A percentile compares a stretch with the other conserved stretches of the same genome.
Conservation (phyloP, 257 asterid species). For the Rauvolfia tetraphylla region DNA sequence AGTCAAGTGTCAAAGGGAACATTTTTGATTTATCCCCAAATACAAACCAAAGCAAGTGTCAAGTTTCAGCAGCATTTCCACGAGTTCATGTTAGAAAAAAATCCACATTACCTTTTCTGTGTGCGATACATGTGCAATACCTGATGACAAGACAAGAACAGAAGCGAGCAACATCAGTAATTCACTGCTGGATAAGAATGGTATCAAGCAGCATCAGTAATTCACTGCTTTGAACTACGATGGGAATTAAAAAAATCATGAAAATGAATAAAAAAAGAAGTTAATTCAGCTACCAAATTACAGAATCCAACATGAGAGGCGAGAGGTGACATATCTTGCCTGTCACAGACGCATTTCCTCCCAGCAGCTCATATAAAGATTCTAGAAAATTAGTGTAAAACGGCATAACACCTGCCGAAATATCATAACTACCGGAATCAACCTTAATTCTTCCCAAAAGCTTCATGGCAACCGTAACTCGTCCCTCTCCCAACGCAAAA, state of each 20-base stretch:
- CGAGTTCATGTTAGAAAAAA: constrained; percentile 5
- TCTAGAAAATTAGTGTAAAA: constrained; percentile 77
- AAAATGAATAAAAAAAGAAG: neutral
- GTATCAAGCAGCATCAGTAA: neutral
- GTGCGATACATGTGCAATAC: constrained; percentile 68
- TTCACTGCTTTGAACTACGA: neutral
- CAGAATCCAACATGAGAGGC: neutral
- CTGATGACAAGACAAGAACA: constrained; percentile 42
- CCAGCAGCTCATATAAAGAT: constrained; percentile 58
- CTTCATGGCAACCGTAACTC: neutral
- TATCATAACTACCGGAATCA: constrained; percentile 18
- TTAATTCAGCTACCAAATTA: neutral
- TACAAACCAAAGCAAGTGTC: constrained; percentile 5
- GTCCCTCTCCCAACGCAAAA: neutral
- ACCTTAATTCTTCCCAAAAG: neutral
- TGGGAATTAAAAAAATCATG: constrained; percentile 3
- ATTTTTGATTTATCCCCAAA: neutral
- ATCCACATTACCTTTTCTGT: constrained; percentile 50
- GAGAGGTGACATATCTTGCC: constrained; percentile 42
- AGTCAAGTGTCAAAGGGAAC: neutral
- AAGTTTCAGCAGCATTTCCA: constrained; percentile 5
- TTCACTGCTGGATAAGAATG: no score
- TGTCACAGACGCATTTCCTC: constrained; percentile 71
- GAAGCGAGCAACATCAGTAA: constrained; percentile 4
- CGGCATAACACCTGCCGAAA: constrained; percentile 60